A percentile compares a stretch with the other conserved stretches of the same genome.
Evolutionary conservation across 139 green algal species (phyloP).

Genomic region (Closterium sp.): DNA sequence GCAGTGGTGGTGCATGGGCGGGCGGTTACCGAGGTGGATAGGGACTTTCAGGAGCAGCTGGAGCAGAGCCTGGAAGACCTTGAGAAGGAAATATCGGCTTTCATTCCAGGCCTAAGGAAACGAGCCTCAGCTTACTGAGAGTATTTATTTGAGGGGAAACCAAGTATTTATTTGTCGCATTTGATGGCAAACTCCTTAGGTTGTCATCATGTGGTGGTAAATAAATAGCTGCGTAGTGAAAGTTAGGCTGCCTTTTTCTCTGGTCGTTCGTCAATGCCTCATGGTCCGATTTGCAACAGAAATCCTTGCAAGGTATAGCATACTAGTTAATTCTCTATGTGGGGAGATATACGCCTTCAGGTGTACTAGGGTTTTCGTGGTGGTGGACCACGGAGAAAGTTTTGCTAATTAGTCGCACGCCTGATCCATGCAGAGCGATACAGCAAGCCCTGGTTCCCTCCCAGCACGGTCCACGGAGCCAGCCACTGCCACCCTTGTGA

Average conservation of each 20-base stretch:
- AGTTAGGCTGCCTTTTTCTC: no score
- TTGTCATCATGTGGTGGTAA: neutral
- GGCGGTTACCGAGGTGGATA: constrained; percentile 26
- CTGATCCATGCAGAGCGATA: neutral
- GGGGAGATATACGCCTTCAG: no score
- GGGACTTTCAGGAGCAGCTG: constrained; percentile 43
- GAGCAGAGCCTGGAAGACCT: constrained; percentile 35
- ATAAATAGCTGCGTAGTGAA: no score
- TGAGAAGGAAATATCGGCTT: constrained; percentile 18
- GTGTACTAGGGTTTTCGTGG: neutral
- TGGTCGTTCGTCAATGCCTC: no score
- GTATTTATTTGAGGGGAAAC: no score
- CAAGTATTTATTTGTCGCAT: neutral
- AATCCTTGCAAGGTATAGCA: no score
- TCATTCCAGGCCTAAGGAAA: constrained; percentile 26
- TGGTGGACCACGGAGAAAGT: neutral
- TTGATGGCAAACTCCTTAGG: neutral
- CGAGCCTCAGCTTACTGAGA: neutral
- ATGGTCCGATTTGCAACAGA: no score
- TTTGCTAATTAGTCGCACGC: neutral
- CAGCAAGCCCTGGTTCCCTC: no score
- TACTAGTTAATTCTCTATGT: no score
- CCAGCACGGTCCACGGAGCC: no score
- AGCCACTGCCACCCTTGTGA: no score
- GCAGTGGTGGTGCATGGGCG: constrained; percentile 34